These are phyloP conservation scores for Beauveria sp. DNA, from an alignment of 2,329 filamentous ascomycete genomes.

Conservation along the genomic window DNA sequence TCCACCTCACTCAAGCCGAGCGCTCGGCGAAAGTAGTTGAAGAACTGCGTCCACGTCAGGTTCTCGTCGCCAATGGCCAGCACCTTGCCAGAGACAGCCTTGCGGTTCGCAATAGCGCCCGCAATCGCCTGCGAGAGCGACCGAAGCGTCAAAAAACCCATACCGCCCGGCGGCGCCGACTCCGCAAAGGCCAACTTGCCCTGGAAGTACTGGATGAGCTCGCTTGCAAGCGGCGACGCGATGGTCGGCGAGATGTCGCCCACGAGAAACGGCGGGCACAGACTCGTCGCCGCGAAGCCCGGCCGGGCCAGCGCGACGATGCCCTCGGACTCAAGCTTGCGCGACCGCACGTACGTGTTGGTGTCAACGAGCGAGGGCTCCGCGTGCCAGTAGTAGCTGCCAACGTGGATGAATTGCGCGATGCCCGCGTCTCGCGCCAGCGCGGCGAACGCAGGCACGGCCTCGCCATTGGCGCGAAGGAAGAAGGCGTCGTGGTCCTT, in stretches of 20 bases:
- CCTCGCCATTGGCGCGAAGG: background rate
- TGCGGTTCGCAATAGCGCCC: background rate
- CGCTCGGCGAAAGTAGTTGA: background rate
- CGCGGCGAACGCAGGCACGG: background rate
- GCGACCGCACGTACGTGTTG: background rate
- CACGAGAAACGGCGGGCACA: background rate
- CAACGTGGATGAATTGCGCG: background rate
- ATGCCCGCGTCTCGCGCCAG: background rate
- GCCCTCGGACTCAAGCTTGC: background rate
- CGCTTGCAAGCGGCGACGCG: background rate
- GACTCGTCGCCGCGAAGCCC: background rate
- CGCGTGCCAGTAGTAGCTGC: background rate
- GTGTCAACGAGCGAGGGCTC: background rate
- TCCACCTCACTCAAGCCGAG: background rate
- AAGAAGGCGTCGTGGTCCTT: background rate
- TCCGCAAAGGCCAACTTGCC: background rate
- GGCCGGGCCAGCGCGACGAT: background rate
- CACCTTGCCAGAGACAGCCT: background rate
- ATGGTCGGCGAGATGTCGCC: background rate
- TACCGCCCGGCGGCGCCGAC: background rate
- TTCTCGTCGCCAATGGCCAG: background rate
- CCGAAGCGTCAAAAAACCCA: background rate
- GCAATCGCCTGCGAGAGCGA: background rate
- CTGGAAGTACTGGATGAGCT: background rate
- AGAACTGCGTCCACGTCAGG: background rate